Conservation (phyloP, 2,329 filamentous ascomycete species). For the Chaetothyriales sp. region DNA sequence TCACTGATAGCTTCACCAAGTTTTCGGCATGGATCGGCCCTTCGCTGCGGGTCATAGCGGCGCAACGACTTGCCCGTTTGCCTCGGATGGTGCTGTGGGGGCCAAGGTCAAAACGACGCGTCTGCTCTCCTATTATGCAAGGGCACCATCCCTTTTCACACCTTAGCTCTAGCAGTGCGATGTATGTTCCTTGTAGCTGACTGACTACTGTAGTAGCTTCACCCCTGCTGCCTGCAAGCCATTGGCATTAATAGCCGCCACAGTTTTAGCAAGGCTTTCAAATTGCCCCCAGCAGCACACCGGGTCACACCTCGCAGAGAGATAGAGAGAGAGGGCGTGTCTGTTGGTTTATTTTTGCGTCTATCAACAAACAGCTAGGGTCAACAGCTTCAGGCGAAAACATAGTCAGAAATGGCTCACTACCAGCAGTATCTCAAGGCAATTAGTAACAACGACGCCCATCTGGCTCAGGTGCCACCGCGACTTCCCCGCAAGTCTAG, state of each 20-base stretch:
- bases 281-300: too few relatives aligned
- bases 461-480: neutral
- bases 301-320: too few relatives aligned
- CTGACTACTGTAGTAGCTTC: too few relatives aligned
- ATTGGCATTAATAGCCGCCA: too few relatives aligned
- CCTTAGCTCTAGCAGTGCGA: neutral
- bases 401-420: neutral
- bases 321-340: neutral
- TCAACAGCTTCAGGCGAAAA: neutral
- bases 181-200: neutral
- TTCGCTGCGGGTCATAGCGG: neutral
- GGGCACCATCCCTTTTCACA: neutral
- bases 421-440: constrained; percentile 1
- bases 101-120: neutral
- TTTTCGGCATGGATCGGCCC: neutral
- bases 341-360: neutral
- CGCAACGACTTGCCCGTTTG: neutral
- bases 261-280: too few relatives aligned
- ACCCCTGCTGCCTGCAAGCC: too few relatives aligned
- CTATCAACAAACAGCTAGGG: neutral
- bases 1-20: neutral
- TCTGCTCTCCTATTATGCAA: neutral
- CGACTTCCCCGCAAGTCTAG: neutral
- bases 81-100: neutral
- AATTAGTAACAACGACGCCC: neutral